Percentiles rank a stretch among this genome's conserved stretches.
Evolutionary conservation across 345 rosid species (phyloP).

Genomic region (Nephelium lappaceum): DNA sequence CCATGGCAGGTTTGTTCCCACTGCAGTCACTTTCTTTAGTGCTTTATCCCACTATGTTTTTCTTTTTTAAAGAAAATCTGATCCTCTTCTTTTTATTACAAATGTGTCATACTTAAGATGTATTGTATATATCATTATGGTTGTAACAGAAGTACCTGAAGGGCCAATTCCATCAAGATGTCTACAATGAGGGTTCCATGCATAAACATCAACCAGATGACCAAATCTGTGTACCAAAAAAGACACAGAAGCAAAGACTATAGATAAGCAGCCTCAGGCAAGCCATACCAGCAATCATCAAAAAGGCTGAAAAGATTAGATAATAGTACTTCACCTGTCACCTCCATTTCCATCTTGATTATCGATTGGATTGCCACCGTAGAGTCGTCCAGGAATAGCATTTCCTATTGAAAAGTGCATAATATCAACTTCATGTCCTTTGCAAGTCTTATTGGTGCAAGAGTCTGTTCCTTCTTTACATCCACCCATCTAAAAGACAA

Average conservation of each 20-base stretch:
- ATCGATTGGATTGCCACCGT: slow-evolving; percentile 86
- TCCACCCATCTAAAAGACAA: slow-evolving; percentile 83
- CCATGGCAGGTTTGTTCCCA: slow-evolving; percentile 13
- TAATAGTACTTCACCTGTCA: slow-evolving; percentile 68
- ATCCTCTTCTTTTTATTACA: slow-evolving; percentile 20
- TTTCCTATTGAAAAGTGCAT: slow-evolving; percentile 98
- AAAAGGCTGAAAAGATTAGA: slow-evolving; percentile 11
- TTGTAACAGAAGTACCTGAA: slow-evolving; percentile 60
- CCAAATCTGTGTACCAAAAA: slow-evolving; percentile 63
- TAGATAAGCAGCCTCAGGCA: not conserved
- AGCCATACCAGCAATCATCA: not conserved
- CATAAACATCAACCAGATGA: slow-evolving; percentile 80
- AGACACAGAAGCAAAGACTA: not conserved
- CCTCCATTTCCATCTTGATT: slow-evolving; percentile 84
- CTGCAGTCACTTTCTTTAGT: slow-evolving; percentile 26
- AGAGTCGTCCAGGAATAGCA: slow-evolving; percentile 96
- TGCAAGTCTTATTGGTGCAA: slow-evolving; percentile 88
- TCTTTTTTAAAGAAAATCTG: slow-evolving; percentile 19
- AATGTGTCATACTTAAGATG: not conserved
- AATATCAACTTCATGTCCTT: slow-evolving; percentile 97
- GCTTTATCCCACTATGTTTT: slow-evolving; percentile 35
- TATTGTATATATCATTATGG: slow-evolving; percentile 1
- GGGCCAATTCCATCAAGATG: slow-evolving; percentile 89
- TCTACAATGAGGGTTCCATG: slow-evolving; percentile 97
- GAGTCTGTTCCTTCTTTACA: slow-evolving; percentile 63